phyloP scores from a whole-genome alignment of 306 rosid genomes.

The Corylus heterophylla region DNA sequence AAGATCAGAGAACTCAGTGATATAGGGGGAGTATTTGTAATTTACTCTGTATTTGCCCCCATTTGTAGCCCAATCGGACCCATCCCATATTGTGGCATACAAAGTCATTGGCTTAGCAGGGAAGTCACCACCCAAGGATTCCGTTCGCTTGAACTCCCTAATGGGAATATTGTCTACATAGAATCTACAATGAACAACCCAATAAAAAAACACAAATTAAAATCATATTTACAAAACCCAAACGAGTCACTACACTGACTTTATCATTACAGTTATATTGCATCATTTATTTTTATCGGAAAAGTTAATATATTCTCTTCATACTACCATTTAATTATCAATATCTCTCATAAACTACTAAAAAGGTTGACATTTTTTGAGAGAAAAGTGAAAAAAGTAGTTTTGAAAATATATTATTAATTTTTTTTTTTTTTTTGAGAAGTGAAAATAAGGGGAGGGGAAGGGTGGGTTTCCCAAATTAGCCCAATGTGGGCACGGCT shows the following conservation, averaged over 20 bases:
- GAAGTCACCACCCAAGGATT: constrained; percentile 85
- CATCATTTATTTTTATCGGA: background rate
- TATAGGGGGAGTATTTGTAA: constrained; percentile 86
- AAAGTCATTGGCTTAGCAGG: constrained; percentile 94
- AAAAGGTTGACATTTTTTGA: too few relatives aligned
- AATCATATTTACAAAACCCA: background rate
- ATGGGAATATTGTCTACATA: constrained; percentile 84
- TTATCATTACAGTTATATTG: background rate
- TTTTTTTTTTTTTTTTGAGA: too few relatives aligned
- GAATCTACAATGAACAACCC: constrained; percentile 56
- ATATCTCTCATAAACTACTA: too few relatives aligned
- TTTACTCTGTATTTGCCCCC: constrained; percentile 91
- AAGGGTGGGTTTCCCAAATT: too few relatives aligned
- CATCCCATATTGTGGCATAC: constrained; percentile 98
- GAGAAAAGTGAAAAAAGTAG: too few relatives aligned
- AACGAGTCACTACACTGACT: constrained; percentile 1
- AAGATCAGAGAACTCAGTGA: constrained; percentile 69
- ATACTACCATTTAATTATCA: too few relatives aligned
- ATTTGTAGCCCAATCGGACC: constrained; percentile 94
- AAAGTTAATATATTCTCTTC: background rate
- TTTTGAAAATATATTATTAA: too few relatives aligned
- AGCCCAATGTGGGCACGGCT: too few relatives aligned
- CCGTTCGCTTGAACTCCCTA: constrained; percentile 72
- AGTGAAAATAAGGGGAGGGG: too few relatives aligned
- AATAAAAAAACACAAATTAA: constrained; percentile 15